Percentiles rank a stretch among this genome's conserved stretches.
Evolutionary conservation across 768 basidiomycete species (phyloP).

Genomic region (Gloeopeniophorella convolvens): DNA sequence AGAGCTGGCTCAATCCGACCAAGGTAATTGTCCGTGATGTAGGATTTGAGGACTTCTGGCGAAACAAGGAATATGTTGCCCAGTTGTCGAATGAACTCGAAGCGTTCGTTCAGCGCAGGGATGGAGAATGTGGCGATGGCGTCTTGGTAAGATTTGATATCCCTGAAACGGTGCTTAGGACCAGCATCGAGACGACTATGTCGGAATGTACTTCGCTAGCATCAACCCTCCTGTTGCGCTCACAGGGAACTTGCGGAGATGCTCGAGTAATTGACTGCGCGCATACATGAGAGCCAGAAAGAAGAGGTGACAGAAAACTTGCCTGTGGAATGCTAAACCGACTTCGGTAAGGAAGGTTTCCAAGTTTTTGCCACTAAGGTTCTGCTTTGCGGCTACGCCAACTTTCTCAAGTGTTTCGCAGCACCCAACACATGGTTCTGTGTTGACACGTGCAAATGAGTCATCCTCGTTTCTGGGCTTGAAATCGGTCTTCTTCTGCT

Average conservation of each 20-base stretch:
- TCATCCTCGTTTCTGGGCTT: conserved; percentile 95
- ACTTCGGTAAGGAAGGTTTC: conserved; percentile 92
- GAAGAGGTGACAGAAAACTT: conserved; percentile 9
- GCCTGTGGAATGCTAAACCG: conserved; percentile 92
- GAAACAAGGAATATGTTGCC: conserved; percentile 96
- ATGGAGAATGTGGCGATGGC: conserved; percentile 76
- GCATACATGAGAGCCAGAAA: conserved; percentile 1
- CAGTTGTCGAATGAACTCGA: conserved; percentile 95
- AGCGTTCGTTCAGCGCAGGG: conserved; percentile 83
- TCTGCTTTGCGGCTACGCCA: conserved; percentile 65
- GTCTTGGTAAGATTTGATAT: conserved; percentile 96
- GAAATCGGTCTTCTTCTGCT: conserved; percentile 95
- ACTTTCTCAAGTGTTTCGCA: conserved; percentile 83
- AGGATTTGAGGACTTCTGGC: conserved; percentile 90
- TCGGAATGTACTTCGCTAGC: conserved; percentile 79
- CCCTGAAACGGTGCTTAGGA: conserved; percentile 42
- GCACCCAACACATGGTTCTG: conserved; percentile 83
- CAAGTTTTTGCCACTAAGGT: conserved; percentile 85
- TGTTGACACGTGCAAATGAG: conserved; percentile 90
- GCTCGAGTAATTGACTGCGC: conserved; percentile 80
- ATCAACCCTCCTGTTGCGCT: conserved; percentile 95
- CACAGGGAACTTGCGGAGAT: conserved; percentile 93
- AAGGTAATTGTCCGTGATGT: conserved; percentile 90
- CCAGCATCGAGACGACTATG: too few relatives aligned
- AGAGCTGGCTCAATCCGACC: conserved; percentile 84